Percentiles rank a stretch among this genome's conserved stretches.
Conservation (phyloP, 805 yeast species). For the Candida maris region DNA sequence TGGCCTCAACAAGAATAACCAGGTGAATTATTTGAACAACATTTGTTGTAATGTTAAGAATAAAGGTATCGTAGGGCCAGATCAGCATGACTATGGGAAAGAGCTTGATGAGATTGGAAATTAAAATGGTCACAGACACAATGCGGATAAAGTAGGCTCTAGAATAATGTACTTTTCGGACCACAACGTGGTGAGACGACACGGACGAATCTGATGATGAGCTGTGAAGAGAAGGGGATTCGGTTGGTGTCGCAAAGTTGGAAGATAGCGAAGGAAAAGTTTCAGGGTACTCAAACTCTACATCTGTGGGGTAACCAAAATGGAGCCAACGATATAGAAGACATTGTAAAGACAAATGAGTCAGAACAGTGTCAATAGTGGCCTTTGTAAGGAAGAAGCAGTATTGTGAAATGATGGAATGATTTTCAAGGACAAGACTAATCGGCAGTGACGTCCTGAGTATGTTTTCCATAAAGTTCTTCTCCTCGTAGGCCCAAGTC, state of each 20-base stretch:
- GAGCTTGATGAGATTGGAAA: slow-evolving; percentile 75
- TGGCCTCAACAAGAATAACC: slow-evolving; percentile 30
- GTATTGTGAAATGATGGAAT: slow-evolving; percentile 49
- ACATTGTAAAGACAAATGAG: slow-evolving; percentile 29
- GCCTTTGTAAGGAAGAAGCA: slow-evolving; percentile 52
- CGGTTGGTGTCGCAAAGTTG: slow-evolving; percentile 1
- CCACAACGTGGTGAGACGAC: slow-evolving; percentile 7
- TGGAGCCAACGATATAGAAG: slow-evolving; percentile 30
- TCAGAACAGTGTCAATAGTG: slow-evolving; percentile 29
- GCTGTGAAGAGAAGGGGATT: slow-evolving; percentile 3
- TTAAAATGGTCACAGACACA: slow-evolving; percentile 63
- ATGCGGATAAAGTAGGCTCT: slow-evolving; percentile 32
- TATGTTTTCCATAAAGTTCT: slow-evolving; percentile 32
- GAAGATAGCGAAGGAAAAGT: slow-evolving; percentile 6
- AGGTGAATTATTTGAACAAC: slow-evolving; percentile 31
- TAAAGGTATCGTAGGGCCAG: slow-evolving; percentile 91
- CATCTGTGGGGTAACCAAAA: slow-evolving; percentile 27
- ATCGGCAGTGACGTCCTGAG: slow-evolving; percentile 22
- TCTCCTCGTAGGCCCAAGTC: slow-evolving; percentile 89
- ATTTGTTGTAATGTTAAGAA: slow-evolving; percentile 38
- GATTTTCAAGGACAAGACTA: slow-evolving; percentile 30
- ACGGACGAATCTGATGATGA: slow-evolving; percentile 8
- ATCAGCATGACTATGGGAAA: slow-evolving; percentile 91
- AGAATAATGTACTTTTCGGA: slow-evolving; percentile 33
- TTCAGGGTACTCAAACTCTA: slow-evolving; percentile 15